Conservation (phyloP, 768 basidiomycete species). For the Hericium coralloides region DNA sequence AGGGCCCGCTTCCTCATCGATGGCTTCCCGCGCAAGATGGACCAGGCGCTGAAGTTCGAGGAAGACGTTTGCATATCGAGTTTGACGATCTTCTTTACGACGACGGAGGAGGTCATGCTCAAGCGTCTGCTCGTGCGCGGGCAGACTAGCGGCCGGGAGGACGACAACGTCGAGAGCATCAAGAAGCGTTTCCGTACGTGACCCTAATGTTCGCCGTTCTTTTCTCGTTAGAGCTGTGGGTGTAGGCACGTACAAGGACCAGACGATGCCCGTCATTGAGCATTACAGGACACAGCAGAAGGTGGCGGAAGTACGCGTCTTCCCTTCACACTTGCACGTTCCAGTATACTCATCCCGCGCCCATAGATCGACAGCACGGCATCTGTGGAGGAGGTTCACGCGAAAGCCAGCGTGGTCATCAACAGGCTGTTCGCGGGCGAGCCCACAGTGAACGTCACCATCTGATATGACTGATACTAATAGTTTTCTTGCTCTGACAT, state of each 20-base stretch:
- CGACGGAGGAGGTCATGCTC: slow-evolving; percentile 83
- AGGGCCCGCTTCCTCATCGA: slow-evolving; percentile 89
- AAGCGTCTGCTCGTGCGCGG: slow-evolving; percentile 79
- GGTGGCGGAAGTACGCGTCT: slow-evolving; percentile 62
- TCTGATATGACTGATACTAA: not conserved
- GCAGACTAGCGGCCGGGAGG: slow-evolving; percentile 91
- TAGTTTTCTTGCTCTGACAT: not conserved
- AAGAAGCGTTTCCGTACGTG: slow-evolving; percentile 89
- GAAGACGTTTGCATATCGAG: slow-evolving; percentile 74
- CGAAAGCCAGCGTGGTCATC: slow-evolving; percentile 46
- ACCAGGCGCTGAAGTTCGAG: slow-evolving; percentile 91
- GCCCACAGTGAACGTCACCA: not conserved
- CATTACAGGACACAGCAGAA: slow-evolving; percentile 61
- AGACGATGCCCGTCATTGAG: slow-evolving; percentile 90
- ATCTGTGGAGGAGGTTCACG: slow-evolving; percentile 66
- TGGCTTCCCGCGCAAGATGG: slow-evolving; percentile 98
- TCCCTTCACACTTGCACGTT: not conserved
- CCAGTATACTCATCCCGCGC: not conserved
- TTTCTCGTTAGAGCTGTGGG: not conserved
- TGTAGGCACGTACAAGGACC: slow-evolving; percentile 73
- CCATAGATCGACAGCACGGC: slow-evolving; percentile 58
- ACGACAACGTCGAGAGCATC: slow-evolving; percentile 92
- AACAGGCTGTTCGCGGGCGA: slow-evolving; percentile 32
- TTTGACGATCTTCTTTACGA: slow-evolving; percentile 78
- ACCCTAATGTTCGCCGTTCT: not conserved